Evolutionary conservation across 495 filamentous ascomycete species (phyloP), one percentile per base, ranked within the genome.

Genomic region (Elaphomyces granulatus): DNA sequence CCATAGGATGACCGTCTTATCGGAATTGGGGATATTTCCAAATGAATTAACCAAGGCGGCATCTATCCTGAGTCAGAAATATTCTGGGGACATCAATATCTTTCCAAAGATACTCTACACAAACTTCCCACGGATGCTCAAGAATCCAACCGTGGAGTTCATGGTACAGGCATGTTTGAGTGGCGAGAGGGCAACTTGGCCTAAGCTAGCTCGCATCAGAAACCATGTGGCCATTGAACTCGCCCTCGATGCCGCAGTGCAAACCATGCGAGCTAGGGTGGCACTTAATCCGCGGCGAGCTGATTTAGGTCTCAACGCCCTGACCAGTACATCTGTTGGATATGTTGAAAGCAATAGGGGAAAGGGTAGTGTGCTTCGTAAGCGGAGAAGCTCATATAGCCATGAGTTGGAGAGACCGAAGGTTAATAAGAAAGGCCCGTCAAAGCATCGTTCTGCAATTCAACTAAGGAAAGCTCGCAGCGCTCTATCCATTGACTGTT

Each of bases 11-110:
- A 77, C 84, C 32, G 71, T 85, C 15, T 61, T 92, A 21, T 73
- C 82, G 2, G 88, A 95, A 51, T 56, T 92, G 8, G 85, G 86
- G 36, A 61, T 94, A 36, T 85, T 92, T 46, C 83, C 82, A 16
- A 93, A 77, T 38, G 64, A 77, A 2, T 59, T 93, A 44, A 85
- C 77, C 21, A 95, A 94, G 50, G 63, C 75, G 4, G 71, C 77
- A 20, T 85, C 81, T 0, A 78, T 95, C 15, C 63, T 94, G 36
- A 86, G 78, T 45, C 87, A 95, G 49, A 84, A 80, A 45, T 95
- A 95, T 47, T 83, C 80, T 2, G 88, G 88, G n/a, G 86, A 95
- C 56, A 93, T 95, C 55, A 95, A 82, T 34, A 94, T 95, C 38
- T 72, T 93, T 37, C 87, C 87, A 0, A 75, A 83, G 40, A 80